Evolutionary conservation across 352 stramenopile genomes (phyloP).

Genomic region (Phytophthora pluvialis): DNA sequence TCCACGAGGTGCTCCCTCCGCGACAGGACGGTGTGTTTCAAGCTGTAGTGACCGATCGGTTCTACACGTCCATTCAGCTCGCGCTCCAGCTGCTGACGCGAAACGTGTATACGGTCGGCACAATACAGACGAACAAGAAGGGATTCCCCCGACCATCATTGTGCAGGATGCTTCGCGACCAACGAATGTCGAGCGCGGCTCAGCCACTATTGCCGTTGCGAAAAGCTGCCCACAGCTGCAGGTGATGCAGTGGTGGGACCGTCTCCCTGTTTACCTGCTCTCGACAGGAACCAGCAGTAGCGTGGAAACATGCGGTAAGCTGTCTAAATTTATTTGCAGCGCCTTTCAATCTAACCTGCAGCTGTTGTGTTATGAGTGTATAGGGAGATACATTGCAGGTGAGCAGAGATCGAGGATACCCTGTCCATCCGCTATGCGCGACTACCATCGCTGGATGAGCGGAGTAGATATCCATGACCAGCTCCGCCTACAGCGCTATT

Average conservation of each 20-base stretch:
- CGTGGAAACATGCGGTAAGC: neutral
- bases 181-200: neutral
- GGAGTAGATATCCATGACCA: neutral
- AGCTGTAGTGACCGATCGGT: neutral
- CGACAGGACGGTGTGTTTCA: neutral
- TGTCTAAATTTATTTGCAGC: too few relatives aligned
- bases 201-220: neutral
- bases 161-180: neutral
- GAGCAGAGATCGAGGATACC: too few relatives aligned
- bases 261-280: neutral
- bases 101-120: neutral
- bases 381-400: too few relatives aligned
- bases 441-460: too few relatives aligned
- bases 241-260: neutral
- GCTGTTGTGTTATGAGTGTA: too few relatives aligned
- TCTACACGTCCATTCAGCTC: neutral
- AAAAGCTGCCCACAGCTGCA: neutral
- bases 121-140: conserved; percentile 1
- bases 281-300: neutral
- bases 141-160: neutral
- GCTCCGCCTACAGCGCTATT: neutral
- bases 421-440: too few relatives aligned
- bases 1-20: neutral
- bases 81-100: neutral
- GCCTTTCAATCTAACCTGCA: too few relatives aligned